Conservation (phyloP, 2,329 filamentous ascomycete genomes). For the Curvularia sp. region DNA sequence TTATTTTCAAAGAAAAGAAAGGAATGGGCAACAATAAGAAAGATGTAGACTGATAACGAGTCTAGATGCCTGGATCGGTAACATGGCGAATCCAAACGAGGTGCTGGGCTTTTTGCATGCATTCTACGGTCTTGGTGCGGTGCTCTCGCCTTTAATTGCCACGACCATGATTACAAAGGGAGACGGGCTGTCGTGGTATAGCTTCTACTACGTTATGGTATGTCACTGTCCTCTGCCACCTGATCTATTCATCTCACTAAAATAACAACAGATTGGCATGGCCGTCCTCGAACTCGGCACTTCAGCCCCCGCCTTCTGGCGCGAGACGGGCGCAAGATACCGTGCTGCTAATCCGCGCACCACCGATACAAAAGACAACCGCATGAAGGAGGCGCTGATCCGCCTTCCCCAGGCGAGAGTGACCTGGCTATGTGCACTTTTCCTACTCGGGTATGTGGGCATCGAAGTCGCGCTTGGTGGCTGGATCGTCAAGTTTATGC, state of each 20-base stretch:
- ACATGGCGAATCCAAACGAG: constrained; percentile 76
- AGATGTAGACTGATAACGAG: neutral
- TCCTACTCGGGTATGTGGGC: constrained; percentile 80
- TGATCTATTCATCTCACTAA: neutral
- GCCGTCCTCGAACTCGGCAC: constrained; percentile 63
- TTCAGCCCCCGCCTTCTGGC: constrained; percentile 67
- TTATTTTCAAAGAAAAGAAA: no score
- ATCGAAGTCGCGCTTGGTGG: constrained; percentile 77
- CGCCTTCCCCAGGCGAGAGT: constrained; percentile 58
- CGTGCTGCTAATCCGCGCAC: constrained; percentile 58
- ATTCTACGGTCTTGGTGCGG: constrained; percentile 74
- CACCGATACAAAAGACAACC: constrained; percentile 54
- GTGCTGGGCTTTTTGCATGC: constrained; percentile 76
- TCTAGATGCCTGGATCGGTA: constrained; percentile 65
- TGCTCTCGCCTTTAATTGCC: constrained; percentile 72
- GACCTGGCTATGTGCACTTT: constrained; percentile 76
- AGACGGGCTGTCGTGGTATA: constrained; percentile 67
- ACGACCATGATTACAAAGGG: constrained; percentile 74
- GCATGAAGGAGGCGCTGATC: constrained; percentile 60
- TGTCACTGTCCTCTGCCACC: constrained; percentile 25
- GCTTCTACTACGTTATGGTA: constrained; percentile 79
- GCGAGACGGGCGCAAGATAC: constrained; percentile 64
- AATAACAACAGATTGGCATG: constrained; percentile 55
- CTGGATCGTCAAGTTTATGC: constrained; percentile 85
- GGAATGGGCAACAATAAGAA: no score